Percentiles rank a stretch among this genome's conserved stretches.
Conservation (phyloP, 441 rosid species). For the Corymbia calophylla region DNA sequence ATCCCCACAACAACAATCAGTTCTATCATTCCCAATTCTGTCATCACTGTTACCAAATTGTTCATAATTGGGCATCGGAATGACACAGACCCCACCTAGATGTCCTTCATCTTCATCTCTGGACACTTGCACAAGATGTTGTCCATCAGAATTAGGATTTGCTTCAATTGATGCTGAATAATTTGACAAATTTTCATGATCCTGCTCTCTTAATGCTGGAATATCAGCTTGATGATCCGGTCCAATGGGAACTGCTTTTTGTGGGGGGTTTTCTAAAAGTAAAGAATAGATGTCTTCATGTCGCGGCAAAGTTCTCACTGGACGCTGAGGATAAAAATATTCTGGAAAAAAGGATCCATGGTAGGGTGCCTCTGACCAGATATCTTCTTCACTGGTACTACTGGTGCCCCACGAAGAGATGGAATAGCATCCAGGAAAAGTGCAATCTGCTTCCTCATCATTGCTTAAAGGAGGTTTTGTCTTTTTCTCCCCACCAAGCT, state of each 20-base stretch:
- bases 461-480: conserved; percentile 7
- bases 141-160: not conserved
- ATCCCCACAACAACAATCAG: conserved; percentile 35
- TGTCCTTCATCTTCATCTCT: conserved; percentile 2
- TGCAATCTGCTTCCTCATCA: conserved; percentile 14
- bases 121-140: not conserved
- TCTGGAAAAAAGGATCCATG: conserved; percentile 16
- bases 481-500: conserved; percentile 5
- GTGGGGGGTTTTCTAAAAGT: conserved; percentile 23
- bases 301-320: conserved; percentile 10
- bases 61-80: conserved; percentile 21
- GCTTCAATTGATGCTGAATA: not conserved
- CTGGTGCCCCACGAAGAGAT: conserved; percentile 16
- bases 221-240: conserved; percentile 42
- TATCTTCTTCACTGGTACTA: conserved; percentile 20
- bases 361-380: conserved; percentile 10
- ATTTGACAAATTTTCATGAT: not conserved
- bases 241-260: conserved; percentile 35
- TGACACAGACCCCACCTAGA: conserved; percentile 16
- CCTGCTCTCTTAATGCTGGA: conserved; percentile 21
- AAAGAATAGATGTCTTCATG: conserved; percentile 24
- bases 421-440: conserved; percentile 13
- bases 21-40: conserved; percentile 34
- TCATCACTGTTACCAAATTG: not conserved
- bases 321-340: conserved; percentile 18